Percentiles rank a stretch among this genome's conserved stretches.
Evolutionary conservation across 1,284 basidiomycete species (phyloP).

Genomic region (Apiotrichum mycotoxinovorans): DNA sequence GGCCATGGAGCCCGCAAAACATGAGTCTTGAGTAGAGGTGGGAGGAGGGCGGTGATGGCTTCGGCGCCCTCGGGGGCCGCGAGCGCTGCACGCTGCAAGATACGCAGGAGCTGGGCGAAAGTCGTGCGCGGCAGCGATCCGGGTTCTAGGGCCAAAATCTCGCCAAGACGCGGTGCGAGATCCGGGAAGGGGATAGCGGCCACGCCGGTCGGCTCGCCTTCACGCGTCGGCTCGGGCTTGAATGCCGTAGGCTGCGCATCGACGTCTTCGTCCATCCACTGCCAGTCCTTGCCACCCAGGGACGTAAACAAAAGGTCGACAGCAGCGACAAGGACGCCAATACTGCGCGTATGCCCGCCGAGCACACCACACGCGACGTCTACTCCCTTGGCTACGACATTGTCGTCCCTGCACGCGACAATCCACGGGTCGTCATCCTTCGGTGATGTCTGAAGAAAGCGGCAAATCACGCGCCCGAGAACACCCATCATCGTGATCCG

Average conservation of each 20-base stretch:
- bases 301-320: slow-evolving; percentile 36
- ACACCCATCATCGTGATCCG: slow-evolving; percentile 76
- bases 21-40: slow-evolving; percentile 52
- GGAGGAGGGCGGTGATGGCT: slow-evolving; percentile 57
- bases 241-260: slow-evolving; percentile 1
- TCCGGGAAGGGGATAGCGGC: slow-evolving; percentile 36
- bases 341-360: slow-evolving; percentile 5
- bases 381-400: slow-evolving; percentile 12
- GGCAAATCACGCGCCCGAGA: slow-evolving; percentile 58
- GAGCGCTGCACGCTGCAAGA: slow-evolving; percentile 62
- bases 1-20: slow-evolving; percentile 41
- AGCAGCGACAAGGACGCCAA: slow-evolving; percentile 33
- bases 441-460: slow-evolving; percentile 4
- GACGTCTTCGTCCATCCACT: slow-evolving; percentile 15
- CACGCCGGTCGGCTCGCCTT: slow-evolving; percentile 19
- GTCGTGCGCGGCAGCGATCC: slow-evolving; percentile 28
- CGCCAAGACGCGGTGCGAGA: slow-evolving; percentile 30
- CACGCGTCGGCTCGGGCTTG: slow-evolving; percentile 5
- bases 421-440: slow-evolving; percentile 15
- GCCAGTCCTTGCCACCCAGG: slow-evolving; percentile 26
- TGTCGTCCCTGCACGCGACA: slow-evolving; percentile 7
- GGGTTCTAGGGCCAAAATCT: slow-evolving; percentile 27
- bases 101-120: slow-evolving; percentile 57
- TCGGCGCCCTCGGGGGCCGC: slow-evolving; percentile 59
- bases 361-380: slow-evolving; percentile 12